Conservation (phyloP, 2,329 filamentous ascomycete species). For the Aspergillus texensis region DNA sequence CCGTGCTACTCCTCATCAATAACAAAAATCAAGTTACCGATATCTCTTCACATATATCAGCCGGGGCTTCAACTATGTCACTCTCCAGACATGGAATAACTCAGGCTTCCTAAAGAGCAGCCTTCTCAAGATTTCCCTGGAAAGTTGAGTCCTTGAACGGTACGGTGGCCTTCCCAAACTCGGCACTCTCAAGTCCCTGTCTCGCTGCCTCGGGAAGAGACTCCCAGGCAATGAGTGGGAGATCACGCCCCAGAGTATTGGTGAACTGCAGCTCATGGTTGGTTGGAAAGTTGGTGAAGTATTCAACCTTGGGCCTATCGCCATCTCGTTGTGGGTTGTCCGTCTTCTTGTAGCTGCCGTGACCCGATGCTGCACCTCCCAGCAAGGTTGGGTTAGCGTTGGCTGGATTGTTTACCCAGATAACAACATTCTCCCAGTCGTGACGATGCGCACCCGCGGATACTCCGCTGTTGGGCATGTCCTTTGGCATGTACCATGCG, state of each 20-base stretch:
- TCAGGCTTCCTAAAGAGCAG: neutral
- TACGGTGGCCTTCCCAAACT: constrained; percentile 6
- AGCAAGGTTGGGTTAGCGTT: constrained; percentile 1
- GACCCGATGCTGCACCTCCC: constrained; percentile 3
- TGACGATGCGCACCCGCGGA: constrained; percentile 9
- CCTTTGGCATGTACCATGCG: constrained; percentile 12
- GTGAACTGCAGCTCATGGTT: constrained; percentile 12
- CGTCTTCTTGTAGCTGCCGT: constrained; percentile 11
- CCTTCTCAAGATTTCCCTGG: neutral
- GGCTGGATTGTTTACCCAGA: constrained; percentile 9
- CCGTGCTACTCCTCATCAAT: fast-evolving
- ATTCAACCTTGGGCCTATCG: constrained; percentile 7
- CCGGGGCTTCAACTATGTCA: neutral
- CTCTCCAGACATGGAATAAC: neutral
- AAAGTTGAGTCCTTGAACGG: constrained; percentile 5
- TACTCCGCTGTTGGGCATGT: constrained; percentile 7
- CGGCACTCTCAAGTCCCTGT: neutral
- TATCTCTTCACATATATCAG: neutral
- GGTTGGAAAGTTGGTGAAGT: constrained; percentile 9
- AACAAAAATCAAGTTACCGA: neutral
- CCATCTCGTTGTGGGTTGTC: neutral
- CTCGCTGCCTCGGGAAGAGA: neutral
- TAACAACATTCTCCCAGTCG: constrained; percentile 13
- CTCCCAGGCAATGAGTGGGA: constrained; percentile 4
- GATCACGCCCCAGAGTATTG: neutral